A percentile compares a stretch with the other conserved stretches of the same genome.
These are phyloP conservation scores for Fusarium chaquense DNA, from an alignment of 2,329 filamentous ascomycete genomes.

Conservation along the genomic window DNA sequence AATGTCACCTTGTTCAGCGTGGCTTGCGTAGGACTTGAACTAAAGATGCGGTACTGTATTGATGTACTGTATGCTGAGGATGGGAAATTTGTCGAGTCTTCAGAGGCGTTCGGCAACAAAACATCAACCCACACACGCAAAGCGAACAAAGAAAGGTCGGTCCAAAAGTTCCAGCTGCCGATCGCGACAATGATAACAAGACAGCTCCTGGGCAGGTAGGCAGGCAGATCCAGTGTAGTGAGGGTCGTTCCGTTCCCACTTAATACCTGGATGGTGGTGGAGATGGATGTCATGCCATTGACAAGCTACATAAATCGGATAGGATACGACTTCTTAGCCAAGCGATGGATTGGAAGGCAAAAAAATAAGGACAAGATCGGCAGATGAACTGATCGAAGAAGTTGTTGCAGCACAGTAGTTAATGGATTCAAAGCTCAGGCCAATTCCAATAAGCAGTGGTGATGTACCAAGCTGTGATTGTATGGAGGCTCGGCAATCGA, in stretches of 20 bases:
- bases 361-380: neutral
- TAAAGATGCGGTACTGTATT: neutral
- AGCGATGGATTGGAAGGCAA: neutral
- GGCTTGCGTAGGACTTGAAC: neutral
- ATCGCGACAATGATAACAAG: neutral
- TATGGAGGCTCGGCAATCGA: conserved; percentile 5
- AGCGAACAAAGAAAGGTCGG: conserved; percentile 26
- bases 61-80: conserved; percentile 9
- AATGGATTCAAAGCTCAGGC: neutral
- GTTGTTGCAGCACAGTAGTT: neutral
- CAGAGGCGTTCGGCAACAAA: conserved; percentile 13
- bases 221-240: conserved; percentile 1
- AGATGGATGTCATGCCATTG: neutral
- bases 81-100: conserved; percentile 9
- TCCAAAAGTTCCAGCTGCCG: conserved; percentile 4
- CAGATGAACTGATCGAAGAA: neutral
- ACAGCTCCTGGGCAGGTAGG: neutral
- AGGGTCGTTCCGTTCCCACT: neutral
- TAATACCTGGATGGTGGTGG: neutral
- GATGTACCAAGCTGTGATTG: conserved; percentile 10
- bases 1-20: neutral
- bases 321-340: neutral
- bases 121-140: neutral
- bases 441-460: neutral
- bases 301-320: neutral